phyloP scores from a whole-genome alignment of 2,329 filamentous ascomycete species.

The Helicocarpus griseus region DNA sequence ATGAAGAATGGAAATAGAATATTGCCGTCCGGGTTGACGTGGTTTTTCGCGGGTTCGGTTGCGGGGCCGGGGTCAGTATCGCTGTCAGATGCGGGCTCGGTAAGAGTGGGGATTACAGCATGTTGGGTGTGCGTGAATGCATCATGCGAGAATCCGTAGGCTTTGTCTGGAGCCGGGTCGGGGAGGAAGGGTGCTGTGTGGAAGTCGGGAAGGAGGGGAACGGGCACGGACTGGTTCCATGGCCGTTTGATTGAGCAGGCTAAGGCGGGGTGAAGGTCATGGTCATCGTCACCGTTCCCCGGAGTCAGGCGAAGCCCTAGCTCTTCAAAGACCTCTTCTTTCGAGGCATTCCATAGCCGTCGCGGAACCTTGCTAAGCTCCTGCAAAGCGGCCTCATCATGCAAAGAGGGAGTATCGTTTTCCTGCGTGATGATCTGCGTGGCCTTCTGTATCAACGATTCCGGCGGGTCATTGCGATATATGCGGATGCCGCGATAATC shows the following conservation, averaged over 20 bases:
- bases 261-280: background rate
- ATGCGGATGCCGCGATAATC: background rate
- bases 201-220: background rate
- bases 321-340: background rate
- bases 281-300: background rate
- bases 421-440: background rate
- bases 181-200: background rate
- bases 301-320: background rate
- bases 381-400: background rate
- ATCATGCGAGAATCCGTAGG: background rate
- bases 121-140: slow-evolving; percentile 2
- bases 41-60: background rate
- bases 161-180: background rate
- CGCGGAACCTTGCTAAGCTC: slow-evolving; percentile 1
- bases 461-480: slow-evolving; percentile 1
- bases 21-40: background rate
- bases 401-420: background rate
- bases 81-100: background rate
- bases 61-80: background rate
- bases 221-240: background rate
- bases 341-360: background rate
- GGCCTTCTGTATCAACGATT: background rate
- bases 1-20: slow-evolving; percentile 1
- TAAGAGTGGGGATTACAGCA: background rate
- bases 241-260: background rate